Percentiles rank a stretch among this genome's conserved stretches.
Evolutionary conservation across 1,284 basidiomycete species (phyloP).

Genomic region (Leccinum angustisporum): DNA sequence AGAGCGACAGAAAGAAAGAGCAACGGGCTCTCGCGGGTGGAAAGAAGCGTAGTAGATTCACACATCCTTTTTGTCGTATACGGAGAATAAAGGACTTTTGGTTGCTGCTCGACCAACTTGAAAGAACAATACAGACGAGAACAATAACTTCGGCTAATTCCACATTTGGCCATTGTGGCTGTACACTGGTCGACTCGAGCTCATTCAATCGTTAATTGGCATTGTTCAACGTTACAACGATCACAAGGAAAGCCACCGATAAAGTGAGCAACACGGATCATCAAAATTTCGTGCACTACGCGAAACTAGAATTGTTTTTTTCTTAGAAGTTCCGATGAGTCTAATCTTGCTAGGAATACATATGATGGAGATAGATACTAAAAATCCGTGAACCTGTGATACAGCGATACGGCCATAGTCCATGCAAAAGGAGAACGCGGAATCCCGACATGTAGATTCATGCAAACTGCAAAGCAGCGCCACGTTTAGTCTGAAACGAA

Average conservation of each 20-base stretch:
- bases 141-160: slow-evolving; percentile 28
- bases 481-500: not conserved
- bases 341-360: slow-evolving; percentile 15
- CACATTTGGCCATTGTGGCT: slow-evolving; percentile 14
- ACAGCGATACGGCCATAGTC: slow-evolving; percentile 19
- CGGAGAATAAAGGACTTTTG: slow-evolving; percentile 25
- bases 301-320: not conserved
- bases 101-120: slow-evolving; percentile 22
- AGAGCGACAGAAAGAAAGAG: slow-evolving; percentile 27
- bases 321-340: not conserved
- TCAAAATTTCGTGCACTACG: not conserved
- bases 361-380: not conserved
- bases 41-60: not conserved
- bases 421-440: slow-evolving; percentile 10
- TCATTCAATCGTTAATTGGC: not conserved
- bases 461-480: not conserved
- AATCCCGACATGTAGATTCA: not conserved
- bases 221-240: not conserved
- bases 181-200: slow-evolving; percentile 1
- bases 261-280: not conserved
- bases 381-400: slow-evolving; percentile 9
- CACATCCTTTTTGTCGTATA: slow-evolving; percentile 32
- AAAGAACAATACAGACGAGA: slow-evolving; percentile 27
- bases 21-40: slow-evolving; percentile 17
- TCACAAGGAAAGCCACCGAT: not conserved